Evolutionary conservation across 345 rosid genomes (phyloP).

Genomic region (Conringia planisiliqua): DNA sequence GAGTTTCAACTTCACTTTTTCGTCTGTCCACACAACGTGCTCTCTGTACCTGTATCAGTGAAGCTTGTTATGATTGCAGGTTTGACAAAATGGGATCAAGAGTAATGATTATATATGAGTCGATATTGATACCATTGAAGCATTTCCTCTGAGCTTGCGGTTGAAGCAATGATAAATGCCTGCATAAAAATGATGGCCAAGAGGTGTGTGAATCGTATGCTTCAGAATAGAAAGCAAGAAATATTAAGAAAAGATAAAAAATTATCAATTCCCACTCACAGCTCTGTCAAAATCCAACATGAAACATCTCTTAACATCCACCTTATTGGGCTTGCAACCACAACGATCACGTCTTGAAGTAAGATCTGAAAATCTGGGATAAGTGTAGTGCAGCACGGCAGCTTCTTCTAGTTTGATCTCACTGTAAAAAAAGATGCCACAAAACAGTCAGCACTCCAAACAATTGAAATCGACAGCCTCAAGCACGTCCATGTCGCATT

Average conservation of each 20-base stretch:
- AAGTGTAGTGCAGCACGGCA: slow-evolving; percentile 89
- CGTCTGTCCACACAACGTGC: slow-evolving; percentile 76
- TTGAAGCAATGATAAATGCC: slow-evolving; percentile 99
- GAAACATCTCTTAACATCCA: slow-evolving; percentile 94
- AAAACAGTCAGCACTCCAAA: background rate
- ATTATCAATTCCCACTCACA: slow-evolving; percentile 51
- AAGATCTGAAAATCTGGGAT: slow-evolving; percentile 85
- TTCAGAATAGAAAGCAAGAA: background rate
- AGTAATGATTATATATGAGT: background rate
- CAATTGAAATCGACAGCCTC: background rate
- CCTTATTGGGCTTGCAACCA: slow-evolving; percentile 98
- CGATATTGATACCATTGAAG: slow-evolving; percentile 57
- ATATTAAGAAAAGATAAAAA: background rate
- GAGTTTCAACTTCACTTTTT: slow-evolving; percentile 54
- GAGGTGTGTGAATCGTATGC: slow-evolving; percentile 1
- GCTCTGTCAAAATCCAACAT: slow-evolving; percentile 95
- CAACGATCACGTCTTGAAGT: slow-evolving; percentile 97
- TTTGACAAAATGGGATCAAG: background rate
- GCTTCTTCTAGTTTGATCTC: slow-evolving; percentile 86
- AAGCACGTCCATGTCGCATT: background rate
- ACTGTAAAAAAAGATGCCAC: slow-evolving; percentile 34
- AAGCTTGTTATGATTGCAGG: slow-evolving; percentile 1
- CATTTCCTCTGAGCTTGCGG: slow-evolving; percentile 91
- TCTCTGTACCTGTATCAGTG: slow-evolving; percentile 61
- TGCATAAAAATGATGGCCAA: slow-evolving; percentile 35